Base-by-base conservation (phyloP, 2,329 filamentous ascomycete species). In the Chrysosporium queenslandicum region DNA sequence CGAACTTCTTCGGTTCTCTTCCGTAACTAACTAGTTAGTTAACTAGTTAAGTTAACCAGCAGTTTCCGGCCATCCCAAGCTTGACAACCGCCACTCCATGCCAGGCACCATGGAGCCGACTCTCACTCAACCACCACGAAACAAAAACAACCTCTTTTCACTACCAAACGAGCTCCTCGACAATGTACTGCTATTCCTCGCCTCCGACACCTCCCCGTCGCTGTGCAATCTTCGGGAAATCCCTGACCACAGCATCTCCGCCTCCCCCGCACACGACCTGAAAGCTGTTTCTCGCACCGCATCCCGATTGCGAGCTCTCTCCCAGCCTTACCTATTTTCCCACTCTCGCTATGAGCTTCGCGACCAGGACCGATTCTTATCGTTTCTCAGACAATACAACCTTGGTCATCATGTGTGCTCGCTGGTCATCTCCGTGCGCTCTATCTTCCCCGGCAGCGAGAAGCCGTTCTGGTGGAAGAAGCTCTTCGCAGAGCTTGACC, bases 101-200 rank as follows among this genome's bases (percentile, higher is more conserved):
- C 4, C 27, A 4, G 9, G 5, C 27, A 29, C 27, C 27, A 29
- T 29, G 27, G 27, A 4, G 27, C 5, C 4, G 5, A 29, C 27
- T 29, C 32, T 9, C 32, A 4, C 32, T 14, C 36, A 27, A 39
- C 46, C 46, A 27, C 32, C 30, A 11, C 46, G 11, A n/a, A 43
- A 37, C 8, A 43, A 29, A n/a, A 43, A 37, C 8, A 43, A 29
- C 25, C 50, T 52, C 41, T 23, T 46, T 23, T 46, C 50, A 2
- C 72, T 86, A 18, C 83, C 82, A 1, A 79, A 77, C 56, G 83
- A 86, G 67, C 67, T 86, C 42, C 66, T 83, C 20, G 64, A 75
- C 49, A 71, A 77, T 2, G 76, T 85, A 57, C 71, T 85, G 58
- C 67, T 65, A n/a, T 75, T 74, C 59, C 69, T 85, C 43, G 74